Base-by-base conservation (phyloP, 192 early-diverging fungal species). In the Funneliformis mosseae region DNA sequence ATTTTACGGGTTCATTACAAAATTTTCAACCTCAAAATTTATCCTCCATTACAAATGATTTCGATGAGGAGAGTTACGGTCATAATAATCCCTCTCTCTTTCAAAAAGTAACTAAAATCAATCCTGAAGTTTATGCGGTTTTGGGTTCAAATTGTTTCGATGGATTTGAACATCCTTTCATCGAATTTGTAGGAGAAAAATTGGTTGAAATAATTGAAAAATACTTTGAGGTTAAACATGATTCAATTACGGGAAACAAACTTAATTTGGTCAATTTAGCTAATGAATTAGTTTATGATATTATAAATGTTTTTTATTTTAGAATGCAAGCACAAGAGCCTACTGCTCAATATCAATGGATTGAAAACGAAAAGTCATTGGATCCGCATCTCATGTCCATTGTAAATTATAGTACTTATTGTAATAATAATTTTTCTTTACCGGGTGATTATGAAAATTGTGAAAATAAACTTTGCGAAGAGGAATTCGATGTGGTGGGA, bases 221-320 rank as follows among this genome's bases (percentile, higher is more conserved):
- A 45, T 71, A 71, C 46, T 71, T 39, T 45, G 23, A 25, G n/a
- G 46, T 71, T 5, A 42, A 69, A 69, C 42, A 43, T 43, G 42
- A 43, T 43, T 43, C 42, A 43, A 43, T 4, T 69, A 42, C 18
- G 3, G 42, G 46, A 42, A 71, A 71, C 9, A 45, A 14, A 25
- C 16, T 23, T 9, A 42, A 45, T 46, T 33, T 46, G n/a, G 46
- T 23, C 23, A 33, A 71, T 45, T 45, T 45, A 11, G 16, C 42
- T 21, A 33, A 9, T 10, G 69, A 71, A 71, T 9, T 71, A 25
- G n/a, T 71, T 25, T 21, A 71, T 71, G 11, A 23, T 23, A 45
- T 71, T 71, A 71, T 71, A 45, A 71, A 71, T 45, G 21, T 71
- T 45, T 71, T 71, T 71, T 71, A 71, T 11, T 71, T 71, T 71